A percentile compares a stretch with the other conserved stretches of the same genome.
These are phyloP conservation scores for Didymella arachidicola DNA, from an alignment of 2,329 filamentous ascomycete genomes.

Conservation along the genomic window DNA sequence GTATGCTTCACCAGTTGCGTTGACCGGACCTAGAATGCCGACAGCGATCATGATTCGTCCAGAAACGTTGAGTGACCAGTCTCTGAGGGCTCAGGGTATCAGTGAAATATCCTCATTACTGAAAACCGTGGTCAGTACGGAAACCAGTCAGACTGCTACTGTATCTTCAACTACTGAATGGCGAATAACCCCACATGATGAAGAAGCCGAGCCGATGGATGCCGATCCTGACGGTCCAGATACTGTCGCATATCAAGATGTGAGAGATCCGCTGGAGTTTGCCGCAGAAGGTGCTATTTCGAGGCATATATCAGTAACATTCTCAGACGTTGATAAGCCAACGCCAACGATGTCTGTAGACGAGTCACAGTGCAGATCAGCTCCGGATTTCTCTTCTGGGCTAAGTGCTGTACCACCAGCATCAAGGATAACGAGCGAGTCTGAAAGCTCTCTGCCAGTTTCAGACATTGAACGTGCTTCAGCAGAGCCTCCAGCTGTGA, in stretches of 20 bases:
- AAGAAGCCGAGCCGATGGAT: not conserved
- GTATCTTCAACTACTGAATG: not conserved
- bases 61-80: no score
- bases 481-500: not conserved
- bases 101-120: not conserved
- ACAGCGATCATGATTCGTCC: conserved; percentile 8
- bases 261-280: not conserved
- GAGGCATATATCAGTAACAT: not conserved
- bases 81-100: not conserved
- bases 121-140: not conserved
- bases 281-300: not conserved
- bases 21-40: not conserved
- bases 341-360: not conserved
- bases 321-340: not conserved
- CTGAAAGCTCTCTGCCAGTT: not conserved
- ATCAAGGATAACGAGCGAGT: not conserved
- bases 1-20: not conserved
- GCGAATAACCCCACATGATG: not conserved
- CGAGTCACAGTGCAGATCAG: not conserved
- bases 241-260: not conserved
- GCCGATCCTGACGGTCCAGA: not conserved
- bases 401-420: not conserved
- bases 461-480: not conserved
- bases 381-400: not conserved
- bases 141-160: not conserved